Base-by-base conservation (phyloP, 2,329 filamentous ascomycete species). In the Claviceps sp. region DNA sequence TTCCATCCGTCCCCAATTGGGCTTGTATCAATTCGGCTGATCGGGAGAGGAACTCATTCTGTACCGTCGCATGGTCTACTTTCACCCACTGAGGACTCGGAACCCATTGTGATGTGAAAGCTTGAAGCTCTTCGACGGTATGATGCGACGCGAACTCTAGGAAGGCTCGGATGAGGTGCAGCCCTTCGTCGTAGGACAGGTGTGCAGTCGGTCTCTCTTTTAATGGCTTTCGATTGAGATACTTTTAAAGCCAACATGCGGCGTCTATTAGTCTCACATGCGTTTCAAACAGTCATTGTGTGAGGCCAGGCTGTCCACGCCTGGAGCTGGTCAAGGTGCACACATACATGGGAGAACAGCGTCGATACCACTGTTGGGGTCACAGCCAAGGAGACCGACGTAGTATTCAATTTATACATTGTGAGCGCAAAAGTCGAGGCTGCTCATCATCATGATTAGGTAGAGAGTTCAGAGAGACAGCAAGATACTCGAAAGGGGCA, bases 151-250 rank as follows among this genome's bases (percentile, higher is more conserved):
- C 85, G 67, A 89, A 93, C 43, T 79, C 69, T 39, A 98, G 78
- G 67, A 98, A 97, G 39, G 84, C 80, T 48, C 89, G 87, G 60
- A 97, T 85, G 49, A 98, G 76, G 57, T 88, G 81, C 14, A 98
- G 77, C 40, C 90, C 91, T 70, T 96, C 87, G 64, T 97, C 87
- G 70, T 98, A 98, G 50, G 89, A 90, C 52, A 98, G 82, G 65
- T 95, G 88, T 1, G 87, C 86, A 1, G 88, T 95, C 0, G 91
- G 91, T 56, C 90, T 90, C 57, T 90, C 75, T 56, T 77, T 81
- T 34, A 85, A 75, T 1, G 81, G 78, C 62, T 85, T 86, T 57
- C 87, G 84, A 62, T 95, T 85, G 55, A 95, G 73, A 68, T 93
- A 96, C 85, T 93, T 51, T 34, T 52, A 52, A 52, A 51, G 40